phyloP scores from a whole-genome alignment of 2,329 filamentous ascomycete genomes.

The Fonsecaea nubica region DNA sequence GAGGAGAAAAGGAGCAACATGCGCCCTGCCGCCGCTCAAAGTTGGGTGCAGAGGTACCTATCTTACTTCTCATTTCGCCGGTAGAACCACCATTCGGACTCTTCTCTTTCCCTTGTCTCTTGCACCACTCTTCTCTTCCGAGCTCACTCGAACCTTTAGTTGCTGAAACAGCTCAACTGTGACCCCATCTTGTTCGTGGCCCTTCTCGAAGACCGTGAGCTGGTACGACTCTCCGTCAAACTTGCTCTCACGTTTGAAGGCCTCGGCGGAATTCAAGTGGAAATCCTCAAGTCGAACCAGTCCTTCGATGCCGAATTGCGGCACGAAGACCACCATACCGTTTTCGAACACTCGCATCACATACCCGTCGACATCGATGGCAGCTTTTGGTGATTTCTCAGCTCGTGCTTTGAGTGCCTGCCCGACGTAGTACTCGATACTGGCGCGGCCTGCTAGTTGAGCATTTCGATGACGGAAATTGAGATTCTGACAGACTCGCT shows the following conservation, averaged over 20 bases:
- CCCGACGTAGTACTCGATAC: slow-evolving; percentile 96
- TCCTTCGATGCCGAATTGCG: slow-evolving; percentile 92
- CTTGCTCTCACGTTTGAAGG: slow-evolving; percentile 68
- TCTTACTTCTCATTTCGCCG: slow-evolving; percentile 3
- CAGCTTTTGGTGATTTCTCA: slow-evolving; percentile 50
- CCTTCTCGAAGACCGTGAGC: slow-evolving; percentile 65
- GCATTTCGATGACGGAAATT: slow-evolving; percentile 97
- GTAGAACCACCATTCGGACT: slow-evolving; percentile 52
- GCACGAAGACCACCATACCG: slow-evolving; percentile 95
- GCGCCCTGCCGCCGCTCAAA: background rate
- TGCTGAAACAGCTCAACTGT: slow-evolving; percentile 88
- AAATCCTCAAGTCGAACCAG: slow-evolving; percentile 86
- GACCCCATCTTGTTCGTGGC: slow-evolving; percentile 60
- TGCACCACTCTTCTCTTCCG: slow-evolving; percentile 80
- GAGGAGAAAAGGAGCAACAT: background rate
- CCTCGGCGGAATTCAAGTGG: slow-evolving; percentile 63
- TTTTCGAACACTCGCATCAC: slow-evolving; percentile 98
- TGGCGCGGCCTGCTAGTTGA: slow-evolving; percentile 90
- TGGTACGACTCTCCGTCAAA: slow-evolving; percentile 89
- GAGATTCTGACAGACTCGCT: slow-evolving; percentile 97
- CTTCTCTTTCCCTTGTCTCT: slow-evolving; percentile 87
- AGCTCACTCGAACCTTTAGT: slow-evolving; percentile 84
- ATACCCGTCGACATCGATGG: slow-evolving; percentile 84
- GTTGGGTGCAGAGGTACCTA: too few species aligned
- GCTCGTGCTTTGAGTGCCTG: slow-evolving; percentile 84